These are phyloP conservation scores for Tetramitus jugosus DNA, from an alignment of 208 protist genomes.

Conservation along the genomic window DNA sequence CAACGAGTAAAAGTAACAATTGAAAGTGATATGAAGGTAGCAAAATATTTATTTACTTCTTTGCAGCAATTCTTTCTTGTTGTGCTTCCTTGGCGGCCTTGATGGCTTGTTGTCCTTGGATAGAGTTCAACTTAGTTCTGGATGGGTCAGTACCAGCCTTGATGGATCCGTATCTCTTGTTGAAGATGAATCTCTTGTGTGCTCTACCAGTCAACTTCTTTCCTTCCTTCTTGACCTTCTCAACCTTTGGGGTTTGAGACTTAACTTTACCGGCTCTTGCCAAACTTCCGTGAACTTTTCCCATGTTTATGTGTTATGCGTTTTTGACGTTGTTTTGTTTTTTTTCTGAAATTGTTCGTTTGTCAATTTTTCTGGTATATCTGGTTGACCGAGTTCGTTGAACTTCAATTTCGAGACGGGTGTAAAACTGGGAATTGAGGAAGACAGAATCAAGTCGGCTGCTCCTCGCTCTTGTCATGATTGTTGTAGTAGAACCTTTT, in stretches of 20 bases:
- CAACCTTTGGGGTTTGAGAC: slow-evolving; percentile 67
- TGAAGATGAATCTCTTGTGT: slow-evolving; percentile 65
- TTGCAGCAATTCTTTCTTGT: slow-evolving; percentile 6
- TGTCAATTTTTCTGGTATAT: too few species aligned
- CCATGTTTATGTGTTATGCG: slow-evolving; percentile 13
- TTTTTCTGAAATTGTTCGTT: too few species aligned
- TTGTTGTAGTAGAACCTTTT: too few species aligned
- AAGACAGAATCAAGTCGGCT: too few species aligned
- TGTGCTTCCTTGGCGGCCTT: not conserved
- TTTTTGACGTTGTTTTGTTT: not conserved
- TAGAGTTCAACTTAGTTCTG: slow-evolving; percentile 6
- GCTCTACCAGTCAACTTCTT: slow-evolving; percentile 51
- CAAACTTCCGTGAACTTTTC: slow-evolving; percentile 32
- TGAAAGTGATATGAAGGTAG: too few species aligned
- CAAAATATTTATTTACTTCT: slow-evolving; percentile 1
- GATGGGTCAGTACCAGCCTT: slow-evolving; percentile 9
- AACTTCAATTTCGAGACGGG: too few species aligned
- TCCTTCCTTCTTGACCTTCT: slow-evolving; percentile 46
- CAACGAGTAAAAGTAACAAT: too few species aligned
- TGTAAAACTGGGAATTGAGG: too few species aligned
- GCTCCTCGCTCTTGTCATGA: too few species aligned
- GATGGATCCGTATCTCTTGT: slow-evolving; percentile 29
- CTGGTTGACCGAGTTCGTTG: too few species aligned
- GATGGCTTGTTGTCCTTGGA: not conserved
- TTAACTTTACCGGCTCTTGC: slow-evolving; percentile 72